These are phyloP conservation scores for Zygoascus flipseniorum DNA, from an alignment of 805 yeast species.

Conservation along the genomic window DNA sequence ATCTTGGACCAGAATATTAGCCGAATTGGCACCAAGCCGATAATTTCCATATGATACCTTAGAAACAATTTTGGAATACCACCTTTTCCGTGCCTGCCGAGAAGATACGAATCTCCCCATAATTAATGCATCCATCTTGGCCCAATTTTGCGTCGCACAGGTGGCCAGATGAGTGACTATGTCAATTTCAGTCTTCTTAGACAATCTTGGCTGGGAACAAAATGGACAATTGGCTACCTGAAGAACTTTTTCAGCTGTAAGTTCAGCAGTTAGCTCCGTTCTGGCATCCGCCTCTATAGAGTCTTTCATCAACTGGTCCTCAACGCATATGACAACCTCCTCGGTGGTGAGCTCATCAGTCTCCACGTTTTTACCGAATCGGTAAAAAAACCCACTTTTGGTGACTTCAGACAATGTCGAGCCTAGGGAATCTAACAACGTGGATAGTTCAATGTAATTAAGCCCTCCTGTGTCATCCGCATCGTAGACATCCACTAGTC, in stretches of 20 bases:
- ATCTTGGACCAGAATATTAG: slow-evolving; percentile 91
- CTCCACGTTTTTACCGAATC: slow-evolving; percentile 24
- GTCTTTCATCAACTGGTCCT: slow-evolving; percentile 27
- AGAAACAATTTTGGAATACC: slow-evolving; percentile 79
- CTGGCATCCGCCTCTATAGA: slow-evolving; percentile 1
- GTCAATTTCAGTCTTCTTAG: slow-evolving; percentile 50
- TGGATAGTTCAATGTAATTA: slow-evolving; percentile 51
- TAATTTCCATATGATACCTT: slow-evolving; percentile 85
- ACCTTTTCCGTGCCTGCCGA: slow-evolving; percentile 72
- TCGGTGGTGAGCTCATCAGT: slow-evolving; percentile 42
- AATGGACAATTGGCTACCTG: slow-evolving; percentile 70
- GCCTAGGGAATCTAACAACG: slow-evolving; percentile 59
- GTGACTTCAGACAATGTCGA: slow-evolving; percentile 33
- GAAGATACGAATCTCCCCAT: slow-evolving; percentile 69
- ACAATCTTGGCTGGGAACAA: slow-evolving; percentile 55
- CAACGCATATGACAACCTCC: slow-evolving; percentile 47
- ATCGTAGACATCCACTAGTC: slow-evolving; percentile 48
- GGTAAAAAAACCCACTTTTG: slow-evolving; percentile 24
- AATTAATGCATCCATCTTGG: slow-evolving; percentile 52
- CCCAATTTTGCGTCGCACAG: slow-evolving; percentile 74
- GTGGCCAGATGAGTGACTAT: slow-evolving; percentile 81
- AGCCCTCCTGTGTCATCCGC: slow-evolving; percentile 36
- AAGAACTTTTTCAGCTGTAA: slow-evolving; percentile 36
- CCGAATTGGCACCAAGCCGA: slow-evolving; percentile 80
- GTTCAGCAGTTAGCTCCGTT: background rate